These are phyloP conservation scores for Phytophthora pluvialis DNA, from an alignment of 352 stramenopile species.

Conservation along the genomic window DNA sequence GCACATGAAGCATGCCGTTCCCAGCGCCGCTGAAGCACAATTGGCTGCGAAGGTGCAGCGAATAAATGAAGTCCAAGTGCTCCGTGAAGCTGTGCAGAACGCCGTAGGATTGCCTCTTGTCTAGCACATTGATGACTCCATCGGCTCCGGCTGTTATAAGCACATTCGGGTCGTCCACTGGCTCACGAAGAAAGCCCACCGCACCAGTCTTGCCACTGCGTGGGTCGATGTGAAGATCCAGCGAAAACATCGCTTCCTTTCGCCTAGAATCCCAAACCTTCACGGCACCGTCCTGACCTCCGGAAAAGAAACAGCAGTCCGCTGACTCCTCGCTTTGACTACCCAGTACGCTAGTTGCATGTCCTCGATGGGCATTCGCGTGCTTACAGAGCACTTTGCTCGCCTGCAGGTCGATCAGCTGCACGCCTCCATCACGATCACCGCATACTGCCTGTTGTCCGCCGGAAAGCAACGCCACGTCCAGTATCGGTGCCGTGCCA, in stretches of 20 bases:
- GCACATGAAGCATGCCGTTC: slow-evolving; percentile 87
- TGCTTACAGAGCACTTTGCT: slow-evolving; percentile 55
- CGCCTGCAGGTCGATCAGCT: slow-evolving; percentile 61
- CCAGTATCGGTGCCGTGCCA: slow-evolving; percentile 66
- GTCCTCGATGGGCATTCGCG: slow-evolving; percentile 55
- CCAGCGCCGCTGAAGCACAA: slow-evolving; percentile 85
- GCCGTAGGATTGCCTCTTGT: slow-evolving; percentile 61
- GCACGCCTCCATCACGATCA: slow-evolving; percentile 71
- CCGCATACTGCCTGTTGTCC: slow-evolving; percentile 47
- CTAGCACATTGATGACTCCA: slow-evolving; percentile 78
- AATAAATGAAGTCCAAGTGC: slow-evolving; percentile 92
- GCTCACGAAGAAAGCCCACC: slow-evolving; percentile 69
- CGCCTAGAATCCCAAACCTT: slow-evolving; percentile 79
- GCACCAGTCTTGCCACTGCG: slow-evolving; percentile 69
- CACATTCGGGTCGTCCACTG: slow-evolving; percentile 49
- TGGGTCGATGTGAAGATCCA: slow-evolving; percentile 67
- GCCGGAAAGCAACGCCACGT: slow-evolving; percentile 46
- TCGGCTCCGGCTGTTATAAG: slow-evolving; percentile 80
- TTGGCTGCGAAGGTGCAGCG: slow-evolving; percentile 62
- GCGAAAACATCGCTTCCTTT: slow-evolving; percentile 30
- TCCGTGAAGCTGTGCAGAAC: slow-evolving; percentile 66
- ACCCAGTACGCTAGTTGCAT: slow-evolving; percentile 68
- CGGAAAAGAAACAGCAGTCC: slow-evolving; percentile 56
- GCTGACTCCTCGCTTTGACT: slow-evolving; percentile 25
- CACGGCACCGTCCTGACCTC: slow-evolving; percentile 80